A percentile compares a stretch with the other conserved stretches of the same genome.
Evolutionary conservation across 257 asterid species (phyloP).

Genomic region (Scutellaria minor): DNA sequence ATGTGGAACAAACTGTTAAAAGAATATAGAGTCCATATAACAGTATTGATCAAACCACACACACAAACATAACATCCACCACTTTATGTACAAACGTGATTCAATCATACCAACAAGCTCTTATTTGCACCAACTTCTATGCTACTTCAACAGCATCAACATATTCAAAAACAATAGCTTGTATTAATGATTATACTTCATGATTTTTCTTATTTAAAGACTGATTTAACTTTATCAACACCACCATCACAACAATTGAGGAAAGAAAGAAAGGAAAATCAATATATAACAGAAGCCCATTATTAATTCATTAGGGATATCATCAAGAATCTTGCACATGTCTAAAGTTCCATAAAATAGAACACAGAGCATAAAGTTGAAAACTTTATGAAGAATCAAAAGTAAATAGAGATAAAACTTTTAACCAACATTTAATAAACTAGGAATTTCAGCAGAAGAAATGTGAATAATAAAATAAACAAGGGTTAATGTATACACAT

Average conservation of each 20-base stretch:
- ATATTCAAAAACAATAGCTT: no score
- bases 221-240: not conserved
- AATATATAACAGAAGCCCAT: not conserved
- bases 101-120: no score
- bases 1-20: no score
- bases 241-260: not conserved
- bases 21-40: no score
- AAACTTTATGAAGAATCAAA: constrained; percentile 27
- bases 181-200: no score
- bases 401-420: not conserved
- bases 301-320: not conserved
- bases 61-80: no score
- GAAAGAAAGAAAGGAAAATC: not conserved
- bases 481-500: constrained; percentile 23
- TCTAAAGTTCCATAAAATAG: constrained; percentile 11
- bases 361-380: constrained; percentile 20
- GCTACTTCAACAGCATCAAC: no score
- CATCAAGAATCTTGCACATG: constrained; percentile 32
- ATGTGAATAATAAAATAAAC: not conserved
- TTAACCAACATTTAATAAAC: not conserved
- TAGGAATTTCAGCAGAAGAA: not conserved
- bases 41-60: no score
- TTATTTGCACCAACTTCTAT: no score
- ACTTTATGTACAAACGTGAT: no score
- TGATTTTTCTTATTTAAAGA: no score